phyloP scores from a whole-genome alignment of 371 early-diverging fungal species.

The Funneliformis caledonium region DNA sequence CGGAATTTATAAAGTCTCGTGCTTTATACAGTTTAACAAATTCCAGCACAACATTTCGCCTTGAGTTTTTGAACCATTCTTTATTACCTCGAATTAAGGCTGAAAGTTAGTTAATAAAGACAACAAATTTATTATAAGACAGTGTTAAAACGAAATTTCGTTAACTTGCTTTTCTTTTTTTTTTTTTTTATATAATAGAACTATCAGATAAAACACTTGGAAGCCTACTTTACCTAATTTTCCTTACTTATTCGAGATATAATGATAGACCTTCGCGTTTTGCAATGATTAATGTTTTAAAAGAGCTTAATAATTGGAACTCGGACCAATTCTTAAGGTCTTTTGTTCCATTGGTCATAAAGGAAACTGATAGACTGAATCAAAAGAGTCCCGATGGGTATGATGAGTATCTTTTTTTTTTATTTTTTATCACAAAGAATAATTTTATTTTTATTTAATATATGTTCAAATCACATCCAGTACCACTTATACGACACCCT shows the following conservation, averaged over 20 bases:
- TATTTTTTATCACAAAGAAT: background rate
- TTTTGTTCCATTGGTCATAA: constrained; percentile 57
- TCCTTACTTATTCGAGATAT: constrained; percentile 67
- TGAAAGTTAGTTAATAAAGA: constrained; percentile 50
- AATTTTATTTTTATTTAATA: background rate
- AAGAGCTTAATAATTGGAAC: constrained; percentile 66
- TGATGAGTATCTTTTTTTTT: background rate
- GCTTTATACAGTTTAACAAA: constrained; percentile 52
- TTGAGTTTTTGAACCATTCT: constrained; percentile 58
- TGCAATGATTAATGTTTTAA: constrained; percentile 61
- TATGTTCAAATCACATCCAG: background rate
- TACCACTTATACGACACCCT: constrained; percentile 54
- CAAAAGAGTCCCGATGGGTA: constrained; percentile 62
- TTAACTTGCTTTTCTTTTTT: background rate
- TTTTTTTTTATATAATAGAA: constrained; percentile 47
- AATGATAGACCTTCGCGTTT: constrained; percentile 65
- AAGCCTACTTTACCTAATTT: constrained; percentile 57
- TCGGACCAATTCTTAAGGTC: constrained; percentile 59
- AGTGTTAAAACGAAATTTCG: background rate
- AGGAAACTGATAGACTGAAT: constrained; percentile 59
- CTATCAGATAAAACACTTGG: constrained; percentile 61
- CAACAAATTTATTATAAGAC: background rate
- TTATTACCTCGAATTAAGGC: constrained; percentile 56
- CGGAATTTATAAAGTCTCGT: constrained; percentile 56
- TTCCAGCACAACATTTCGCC: constrained; percentile 51